Evolutionary conservation across 2,329 filamentous ascomycete species (phyloP), one percentile per base, ranked within the genome.

Genomic region (Penicillium hesseltinei): DNA sequence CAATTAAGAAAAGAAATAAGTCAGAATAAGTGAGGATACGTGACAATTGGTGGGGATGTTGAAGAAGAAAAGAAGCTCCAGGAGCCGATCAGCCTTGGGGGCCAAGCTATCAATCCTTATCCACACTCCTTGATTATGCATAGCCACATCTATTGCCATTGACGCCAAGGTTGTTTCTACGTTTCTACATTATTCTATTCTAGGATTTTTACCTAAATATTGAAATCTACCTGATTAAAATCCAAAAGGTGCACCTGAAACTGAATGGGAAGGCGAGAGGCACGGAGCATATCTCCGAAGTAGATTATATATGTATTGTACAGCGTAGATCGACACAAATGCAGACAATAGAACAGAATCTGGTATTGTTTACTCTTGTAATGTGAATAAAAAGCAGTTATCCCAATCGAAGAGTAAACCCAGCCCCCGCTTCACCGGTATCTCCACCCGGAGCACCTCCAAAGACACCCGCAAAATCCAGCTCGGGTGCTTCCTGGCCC

Each of bases 401-500:
- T n/a, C 75, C 77, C 77, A 92, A 83, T 40, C 88, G 83, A 61
- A 92, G 73, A 13, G 72, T 69, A 64, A 77, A 77, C 5, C 75
- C 83, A 84, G 86, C 65, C 81, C 84, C 70, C 85, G 73, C 43
- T 80, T 82, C 75, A 85, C 89, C 9, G 3, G 87, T 85, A 35
- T 84, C 88, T 4, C 87, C 87, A 62, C 79, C 82, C 52, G 87
- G 82, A 35, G 86, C 81, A 2, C 85, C 84, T 11, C 85, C 83
- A 72, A 92, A 91, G 39, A 92, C 87, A 62, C 87, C 83, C 53
- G 84, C 87, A 67, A 91, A 87, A 73, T 92, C 89, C 57, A 84
- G 67, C 62, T 73, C 75, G 2, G 84, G 85, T 56, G 84, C 84
- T 56, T 88, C 85, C 50, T 89, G 86, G 0, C 92, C 92, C 33